Percentiles rank a stretch among this genome's conserved stretches.
Evolutionary conservation across 345 rosid genomes (phyloP).

Genomic region (Ceriops zippeliana): DNA sequence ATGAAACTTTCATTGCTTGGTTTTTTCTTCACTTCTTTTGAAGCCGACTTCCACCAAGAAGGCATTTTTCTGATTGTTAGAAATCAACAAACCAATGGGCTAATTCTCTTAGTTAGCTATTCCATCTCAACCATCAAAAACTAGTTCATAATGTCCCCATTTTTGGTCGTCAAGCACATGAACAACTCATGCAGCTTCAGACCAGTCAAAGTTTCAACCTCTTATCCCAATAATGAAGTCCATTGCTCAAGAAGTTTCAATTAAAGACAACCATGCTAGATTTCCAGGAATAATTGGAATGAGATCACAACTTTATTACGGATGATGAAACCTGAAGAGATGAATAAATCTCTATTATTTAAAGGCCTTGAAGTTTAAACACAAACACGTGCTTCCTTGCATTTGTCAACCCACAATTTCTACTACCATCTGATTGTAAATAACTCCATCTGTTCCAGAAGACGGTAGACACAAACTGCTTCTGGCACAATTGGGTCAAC

Average conservation of each 20-base stretch:
- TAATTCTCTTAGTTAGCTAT: background rate
- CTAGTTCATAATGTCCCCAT: background rate
- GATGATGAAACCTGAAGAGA: background rate
- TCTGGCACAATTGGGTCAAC: too few relatives aligned
- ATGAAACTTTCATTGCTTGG: constrained; percentile 65
- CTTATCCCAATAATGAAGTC: background rate
- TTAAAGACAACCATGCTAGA: background rate
- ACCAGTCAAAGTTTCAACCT: background rate
- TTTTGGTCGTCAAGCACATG: background rate
- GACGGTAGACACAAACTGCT: too few relatives aligned
- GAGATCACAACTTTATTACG: background rate
- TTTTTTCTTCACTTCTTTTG: constrained; percentile 77
- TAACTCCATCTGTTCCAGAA: too few relatives aligned
- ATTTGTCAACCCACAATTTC: too few relatives aligned
- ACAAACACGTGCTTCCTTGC: too few relatives aligned
- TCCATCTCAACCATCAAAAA: background rate
- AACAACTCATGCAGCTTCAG: background rate
- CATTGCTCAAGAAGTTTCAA: background rate
- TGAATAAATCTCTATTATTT: background rate
- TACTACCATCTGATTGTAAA: too few relatives aligned
- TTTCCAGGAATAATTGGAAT: background rate
- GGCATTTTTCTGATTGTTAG: constrained; percentile 35
- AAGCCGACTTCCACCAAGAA: constrained; percentile 75
- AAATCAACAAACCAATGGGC: background rate
- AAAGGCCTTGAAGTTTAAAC: background rate